Evolutionary conservation across 2,329 filamentous ascomycete species (phyloP).

Genomic region (Aspergillus piperis): DNA sequence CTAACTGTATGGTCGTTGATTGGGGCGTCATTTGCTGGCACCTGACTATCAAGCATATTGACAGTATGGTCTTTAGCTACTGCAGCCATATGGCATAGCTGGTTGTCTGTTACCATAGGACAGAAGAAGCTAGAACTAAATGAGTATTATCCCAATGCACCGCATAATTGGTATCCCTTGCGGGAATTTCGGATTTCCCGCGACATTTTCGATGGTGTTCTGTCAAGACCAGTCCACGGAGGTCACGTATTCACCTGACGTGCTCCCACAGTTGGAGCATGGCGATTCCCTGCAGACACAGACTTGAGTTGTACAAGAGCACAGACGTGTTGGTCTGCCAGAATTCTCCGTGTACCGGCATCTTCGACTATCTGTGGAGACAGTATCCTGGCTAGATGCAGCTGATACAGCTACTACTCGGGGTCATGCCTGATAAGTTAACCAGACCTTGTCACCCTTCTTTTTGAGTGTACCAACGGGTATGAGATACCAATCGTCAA

Average conservation of each 20-base stretch:
- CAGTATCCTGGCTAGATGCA: background rate
- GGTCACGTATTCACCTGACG: conserved; percentile 6
- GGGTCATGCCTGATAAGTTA: background rate
- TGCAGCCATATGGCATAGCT: background rate
- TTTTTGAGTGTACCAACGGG: background rate
- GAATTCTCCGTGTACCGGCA: background rate
- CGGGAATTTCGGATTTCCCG: background rate
- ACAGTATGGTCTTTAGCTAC: background rate
- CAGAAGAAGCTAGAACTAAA: background rate
- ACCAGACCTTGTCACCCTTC: background rate
- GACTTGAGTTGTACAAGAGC: conserved; percentile 10
- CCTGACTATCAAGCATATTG: background rate
- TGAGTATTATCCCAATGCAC: background rate
- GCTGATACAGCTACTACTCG: background rate
- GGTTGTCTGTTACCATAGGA: background rate
- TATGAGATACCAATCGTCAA: background rate
- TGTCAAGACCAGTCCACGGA: background rate
- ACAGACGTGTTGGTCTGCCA: background rate
- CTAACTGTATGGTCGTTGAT: background rate
- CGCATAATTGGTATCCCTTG: background rate
- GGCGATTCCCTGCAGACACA: background rate
- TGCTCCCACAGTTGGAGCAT: background rate
- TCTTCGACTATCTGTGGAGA: background rate
- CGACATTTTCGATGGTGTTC: background rate
- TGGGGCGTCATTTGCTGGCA: conserved; percentile 4